Evolutionary conservation across 352 stramenopile genomes (phyloP).

Genomic region (Pythium insidiosum): DNA sequence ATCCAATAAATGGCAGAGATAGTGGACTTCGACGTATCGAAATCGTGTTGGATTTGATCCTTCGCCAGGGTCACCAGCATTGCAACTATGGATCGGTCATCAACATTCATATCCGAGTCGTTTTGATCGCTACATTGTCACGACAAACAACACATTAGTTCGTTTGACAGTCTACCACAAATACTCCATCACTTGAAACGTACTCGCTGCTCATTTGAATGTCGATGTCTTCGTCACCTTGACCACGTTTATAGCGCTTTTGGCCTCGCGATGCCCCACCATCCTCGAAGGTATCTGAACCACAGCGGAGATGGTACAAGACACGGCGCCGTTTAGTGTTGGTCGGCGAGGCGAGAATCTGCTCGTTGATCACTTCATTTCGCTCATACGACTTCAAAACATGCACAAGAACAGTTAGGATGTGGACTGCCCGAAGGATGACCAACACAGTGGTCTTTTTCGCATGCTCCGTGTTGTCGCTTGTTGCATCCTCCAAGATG

Average conservation of each 20-base stretch:
- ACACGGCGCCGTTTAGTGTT: slow-evolving; percentile 40
- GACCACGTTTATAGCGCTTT: slow-evolving; percentile 52
- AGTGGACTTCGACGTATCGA: slow-evolving; percentile 70
- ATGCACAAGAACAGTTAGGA: slow-evolving; percentile 62
- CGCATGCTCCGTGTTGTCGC: slow-evolving; percentile 12
- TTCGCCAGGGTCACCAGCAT: slow-evolving; percentile 51
- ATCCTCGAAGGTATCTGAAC: slow-evolving; percentile 56
- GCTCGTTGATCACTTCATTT: slow-evolving; percentile 1
- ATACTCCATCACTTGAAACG: too few species aligned
- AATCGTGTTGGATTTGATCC: slow-evolving; percentile 68
- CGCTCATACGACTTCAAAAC: slow-evolving; percentile 35
- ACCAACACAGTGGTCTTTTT: slow-evolving; percentile 69
- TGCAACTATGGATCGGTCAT: slow-evolving; percentile 53
- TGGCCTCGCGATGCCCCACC: slow-evolving; percentile 37
- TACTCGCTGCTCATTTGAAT: slow-evolving; percentile 77
- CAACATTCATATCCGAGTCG: too few species aligned
- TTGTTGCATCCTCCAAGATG: slow-evolving; percentile 49
- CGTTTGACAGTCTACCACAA: too few species aligned
- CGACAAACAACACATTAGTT: background rate
- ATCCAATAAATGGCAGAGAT: slow-evolving; percentile 81
- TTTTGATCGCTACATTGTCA: background rate
- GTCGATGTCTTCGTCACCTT: slow-evolving; percentile 33
- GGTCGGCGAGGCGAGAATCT: slow-evolving; percentile 1
- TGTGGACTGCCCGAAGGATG: slow-evolving; percentile 46
- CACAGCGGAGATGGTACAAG: slow-evolving; percentile 39